Base-by-base conservation (phyloP, 257 asterid species). In the Voacanga thouarsii region DNA sequence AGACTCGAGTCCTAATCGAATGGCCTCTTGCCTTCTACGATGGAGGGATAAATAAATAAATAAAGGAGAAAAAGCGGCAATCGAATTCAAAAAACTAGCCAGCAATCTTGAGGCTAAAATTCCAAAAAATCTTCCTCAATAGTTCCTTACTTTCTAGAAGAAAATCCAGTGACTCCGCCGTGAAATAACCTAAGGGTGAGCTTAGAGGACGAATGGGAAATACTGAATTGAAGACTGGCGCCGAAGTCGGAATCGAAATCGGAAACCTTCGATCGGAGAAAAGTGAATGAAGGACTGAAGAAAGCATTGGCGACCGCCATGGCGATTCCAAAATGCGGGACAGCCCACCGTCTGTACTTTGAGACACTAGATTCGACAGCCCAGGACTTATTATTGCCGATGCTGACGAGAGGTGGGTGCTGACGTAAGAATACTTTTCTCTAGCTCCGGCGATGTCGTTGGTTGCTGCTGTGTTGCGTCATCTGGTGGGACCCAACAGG, bases 261-360 rank as follows among this genome's bases (percentile, higher is more conserved):
- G 33, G 86, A 50, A 66, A 78, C 16, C 78, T 82, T 87, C 3
- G 89, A 79, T 28, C 89, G 81, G 44, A 82, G 78, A 44, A 80
- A 80, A 45, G 84, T 64, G 71, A 77, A 76, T 44, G 88, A 75
- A 41, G 87, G 82, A 74, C 63, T 72, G 89, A 84, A 63, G 83
- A 88, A 80, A 77, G 89, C 87, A 50, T 77, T 87, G 6, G 96
- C 81, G 72, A 84, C 81, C 50, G 95, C 94, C 97, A 89, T 87
- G 12, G 23, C 45, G 33, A 79, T 81, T 77, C 69, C 75, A 56
- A 44, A 55, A 69, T 1, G 26, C 80, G 55, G 5, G 70, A 41
- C 67, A 18, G 26, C 26, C 24, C 26, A 43, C 15, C 1, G 30
- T 55, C 7, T 11, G 8, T 0, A 33, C 2, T 24, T 24, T 30